Base-by-base conservation (phyloP, 2,329 filamentous ascomycete species). In the Neurospora crassa region DNA sequence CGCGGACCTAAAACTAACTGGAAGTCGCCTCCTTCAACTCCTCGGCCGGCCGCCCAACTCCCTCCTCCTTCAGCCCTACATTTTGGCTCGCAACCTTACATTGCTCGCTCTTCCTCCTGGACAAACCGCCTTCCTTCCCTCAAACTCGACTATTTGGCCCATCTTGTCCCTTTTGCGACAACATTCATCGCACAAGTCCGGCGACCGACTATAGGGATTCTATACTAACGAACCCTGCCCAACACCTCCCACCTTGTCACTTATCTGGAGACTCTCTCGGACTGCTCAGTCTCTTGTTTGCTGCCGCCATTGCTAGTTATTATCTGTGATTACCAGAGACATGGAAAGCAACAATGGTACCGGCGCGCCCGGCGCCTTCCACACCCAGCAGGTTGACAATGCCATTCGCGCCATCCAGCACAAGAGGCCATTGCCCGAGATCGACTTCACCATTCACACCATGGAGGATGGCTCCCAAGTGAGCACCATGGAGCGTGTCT, bases 381-480 rank as follows among this genome's bases (percentile, higher is more conserved):
- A 84, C 69, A 86, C 81, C 78, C 80, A 83, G 78, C 89, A 92
- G 81, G 88, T 97, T 79, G 93, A 97, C 84, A 95, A 93, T 88
- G 92, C 93, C 77, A 91, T 95, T 79, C 93, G 92, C 81, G 96
- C 96, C 73, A 94, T 99, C 79, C 90, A 91, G 81, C 90, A 97
- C 78, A 98, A 98, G 91, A 95, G 92, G 85, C 94, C 95, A 70
- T 87, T 96, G 69, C 96, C 96, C 72, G 95, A 98, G 86, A 98
- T 99, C 79, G 96, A 99, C 85, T 99, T 99, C 82, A 96, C 93
- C 71, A 90, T 99, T 79, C 96, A 99, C 83, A 96, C 92, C 74
- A 97, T 98, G 95, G 96, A 99, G 82, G 96, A 99, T 86, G 93
- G 93, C 79, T 90, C 89, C 70, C 93, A 97, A 84, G 96, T 99